Base-by-base conservation (phyloP, 176 grass and related monocot species). In the Rhynchospora breviuscula region DNA sequence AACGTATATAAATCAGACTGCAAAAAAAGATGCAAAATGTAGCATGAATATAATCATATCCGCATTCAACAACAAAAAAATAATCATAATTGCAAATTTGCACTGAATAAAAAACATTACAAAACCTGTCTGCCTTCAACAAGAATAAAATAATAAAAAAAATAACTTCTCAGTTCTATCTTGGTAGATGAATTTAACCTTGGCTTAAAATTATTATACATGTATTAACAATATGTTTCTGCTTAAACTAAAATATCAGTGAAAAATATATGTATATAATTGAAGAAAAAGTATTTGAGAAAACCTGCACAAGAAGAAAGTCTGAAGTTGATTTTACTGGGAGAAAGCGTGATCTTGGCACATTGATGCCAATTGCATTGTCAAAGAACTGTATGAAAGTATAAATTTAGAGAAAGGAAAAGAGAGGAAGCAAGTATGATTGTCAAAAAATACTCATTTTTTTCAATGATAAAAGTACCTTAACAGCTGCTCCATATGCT, bases 1-100 rank as follows among this genome's bases (percentile, higher is more conserved):
- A 95, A 70, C 22, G 89, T 98, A 40, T 98, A 98, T 18, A 98
- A 83, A 91, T 98, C 95, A 85, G 95, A 98, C 95, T 98, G 81
- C 79, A 83, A 84, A 31, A 84, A 64, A 64, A 26, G 67, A 47
- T 71, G 67, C 19, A 46, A 3, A 46, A 46, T 40, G 35, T 40
- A 40, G 3, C 35, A 40, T 40, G 35, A 0, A 40, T 40, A 40
- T 40, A 40, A 40, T 40, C 35, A 40, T 40, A 40, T 40, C 3
- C 35, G 35, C 35, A 5, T 40, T 40, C 35, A 40, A 40, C 35
- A 40, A 40, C 35, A 40, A 3, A 5, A 40, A 40, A 40, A 40
- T 40, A 40, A 40, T 40, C 35, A 40, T 4, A 65, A 29, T 10
- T 65, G 10, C 23, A 40, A 40, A 12, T 65, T 33, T 29, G 1